These are phyloP conservation scores for Angophora floribunda DNA, from an alignment of 345 rosid genomes.

Conservation along the genomic window DNA sequence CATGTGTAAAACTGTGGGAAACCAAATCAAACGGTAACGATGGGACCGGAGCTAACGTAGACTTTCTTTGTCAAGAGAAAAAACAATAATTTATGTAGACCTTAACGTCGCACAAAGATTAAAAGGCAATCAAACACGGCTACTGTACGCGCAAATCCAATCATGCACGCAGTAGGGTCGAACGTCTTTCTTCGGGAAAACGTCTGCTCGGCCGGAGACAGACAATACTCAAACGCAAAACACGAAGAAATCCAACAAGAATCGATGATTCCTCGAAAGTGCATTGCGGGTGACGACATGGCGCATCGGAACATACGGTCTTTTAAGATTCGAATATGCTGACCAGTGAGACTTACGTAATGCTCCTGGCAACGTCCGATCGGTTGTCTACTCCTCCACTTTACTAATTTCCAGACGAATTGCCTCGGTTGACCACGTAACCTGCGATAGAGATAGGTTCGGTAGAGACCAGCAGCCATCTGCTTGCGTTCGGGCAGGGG, in stretches of 20 bases:
- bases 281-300: neutral
- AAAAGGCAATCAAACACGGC: neutral
- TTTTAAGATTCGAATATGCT: neutral
- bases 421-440: neutral
- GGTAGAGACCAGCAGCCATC: neutral
- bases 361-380: neutral
- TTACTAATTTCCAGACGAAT: neutral
- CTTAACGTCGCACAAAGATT: neutral
- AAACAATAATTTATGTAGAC: neutral
- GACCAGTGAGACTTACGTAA: neutral
- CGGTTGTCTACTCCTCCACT: neutral
- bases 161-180: neutral
- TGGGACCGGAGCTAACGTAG: neutral
- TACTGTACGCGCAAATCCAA: neutral
- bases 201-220: neutral
- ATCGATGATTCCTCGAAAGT: neutral
- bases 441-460: neutral
- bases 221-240: neutral
- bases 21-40: neutral
- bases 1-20: neutral
- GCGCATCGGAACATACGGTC: neutral
- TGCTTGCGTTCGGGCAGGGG: neutral
- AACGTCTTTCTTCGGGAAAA: neutral
- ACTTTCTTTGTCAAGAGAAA: neutral
- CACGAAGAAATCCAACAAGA: rapidly evolving